Percentiles rank a stretch among this genome's conserved stretches.
Evolutionary conservation across 2,329 filamentous ascomycete genomes (phyloP).

Genomic region (Cladophialophora exuberans): DNA sequence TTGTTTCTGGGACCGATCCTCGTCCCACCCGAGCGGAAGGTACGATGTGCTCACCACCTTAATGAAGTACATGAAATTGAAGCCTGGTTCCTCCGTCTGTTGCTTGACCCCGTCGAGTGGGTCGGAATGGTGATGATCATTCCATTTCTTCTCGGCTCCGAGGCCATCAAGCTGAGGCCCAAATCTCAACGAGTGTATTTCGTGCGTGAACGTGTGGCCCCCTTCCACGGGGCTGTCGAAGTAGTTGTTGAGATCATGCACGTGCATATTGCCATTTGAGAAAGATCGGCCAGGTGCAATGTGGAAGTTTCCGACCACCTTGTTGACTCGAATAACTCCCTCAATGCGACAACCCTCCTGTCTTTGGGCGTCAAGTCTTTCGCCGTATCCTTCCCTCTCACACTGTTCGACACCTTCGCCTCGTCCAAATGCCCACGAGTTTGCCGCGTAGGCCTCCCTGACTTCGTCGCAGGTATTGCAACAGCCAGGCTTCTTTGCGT

Average conservation of each 20-base stretch:
- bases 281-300: conserved; percentile 95
- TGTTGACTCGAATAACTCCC: conserved; percentile 91
- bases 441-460: conserved; percentile 85
- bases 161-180: conserved; percentile 77
- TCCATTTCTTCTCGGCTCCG: conserved; percentile 66
- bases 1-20: conserved; percentile 49
- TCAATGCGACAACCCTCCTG: conserved; percentile 94
- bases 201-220: conserved; percentile 85
- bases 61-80: conserved; percentile 99
- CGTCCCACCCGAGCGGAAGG: conserved; percentile 86
- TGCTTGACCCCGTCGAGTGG: conserved; percentile 83
- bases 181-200: conserved; percentile 86
- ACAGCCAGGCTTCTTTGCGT: conserved; percentile 79
- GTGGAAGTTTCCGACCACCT: conserved; percentile 98
- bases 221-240: conserved; percentile 71
- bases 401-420: conserved; percentile 96
- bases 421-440: conserved; percentile 90
- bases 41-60: conserved; percentile 98
- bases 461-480: conserved; percentile 98
- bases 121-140: conserved; percentile 82
- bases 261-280: conserved; percentile 94
- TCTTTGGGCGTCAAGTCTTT: conserved; percentile 84
- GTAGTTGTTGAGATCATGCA: conserved; percentile 97
- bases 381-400: conserved; percentile 87
- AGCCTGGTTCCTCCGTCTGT: conserved; percentile 77